Evolutionary conservation across 106 monocot genomes (phyloP).

Genomic region (Dendrobium catenatum): DNA sequence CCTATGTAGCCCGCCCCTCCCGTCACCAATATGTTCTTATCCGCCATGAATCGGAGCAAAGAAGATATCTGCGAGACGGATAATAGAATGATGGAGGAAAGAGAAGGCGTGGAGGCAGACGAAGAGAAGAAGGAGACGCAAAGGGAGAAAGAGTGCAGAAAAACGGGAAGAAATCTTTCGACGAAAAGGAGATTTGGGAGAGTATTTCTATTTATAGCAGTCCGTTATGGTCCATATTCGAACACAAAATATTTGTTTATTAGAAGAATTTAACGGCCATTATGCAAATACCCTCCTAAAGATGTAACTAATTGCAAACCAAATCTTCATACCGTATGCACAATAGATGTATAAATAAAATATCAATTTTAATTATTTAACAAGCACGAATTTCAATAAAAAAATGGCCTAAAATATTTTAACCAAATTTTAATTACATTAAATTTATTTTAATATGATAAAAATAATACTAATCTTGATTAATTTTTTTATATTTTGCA

Average conservation of each 20-base stretch:
- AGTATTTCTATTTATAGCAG: background rate
- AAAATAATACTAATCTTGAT: too few relatives aligned
- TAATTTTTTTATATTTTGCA: too few relatives aligned
- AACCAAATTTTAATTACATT: too few relatives aligned
- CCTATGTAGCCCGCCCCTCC: conserved; percentile 35
- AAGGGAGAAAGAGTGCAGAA: background rate
- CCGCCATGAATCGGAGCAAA: background rate
- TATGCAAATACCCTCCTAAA: background rate
- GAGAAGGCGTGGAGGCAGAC: background rate
- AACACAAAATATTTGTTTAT: too few relatives aligned
- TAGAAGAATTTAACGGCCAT: too few relatives aligned
- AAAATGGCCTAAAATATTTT: too few relatives aligned
- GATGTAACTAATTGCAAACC: background rate
- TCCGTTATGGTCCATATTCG: background rate
- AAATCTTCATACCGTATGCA: background rate
- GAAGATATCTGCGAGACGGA: background rate
- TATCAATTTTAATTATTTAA: too few relatives aligned
- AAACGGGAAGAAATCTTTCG: background rate
- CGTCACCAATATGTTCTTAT: conserved; percentile 23
- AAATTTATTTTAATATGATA: too few relatives aligned
- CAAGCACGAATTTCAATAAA: too few relatives aligned
- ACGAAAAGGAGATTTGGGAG: background rate
- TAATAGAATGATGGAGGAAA: background rate
- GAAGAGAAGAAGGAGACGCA: background rate
- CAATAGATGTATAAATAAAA: too few relatives aligned